Evolutionary conservation across 495 filamentous ascomycete species (phyloP).

Genomic region (Tuber umbilicatum): DNA sequence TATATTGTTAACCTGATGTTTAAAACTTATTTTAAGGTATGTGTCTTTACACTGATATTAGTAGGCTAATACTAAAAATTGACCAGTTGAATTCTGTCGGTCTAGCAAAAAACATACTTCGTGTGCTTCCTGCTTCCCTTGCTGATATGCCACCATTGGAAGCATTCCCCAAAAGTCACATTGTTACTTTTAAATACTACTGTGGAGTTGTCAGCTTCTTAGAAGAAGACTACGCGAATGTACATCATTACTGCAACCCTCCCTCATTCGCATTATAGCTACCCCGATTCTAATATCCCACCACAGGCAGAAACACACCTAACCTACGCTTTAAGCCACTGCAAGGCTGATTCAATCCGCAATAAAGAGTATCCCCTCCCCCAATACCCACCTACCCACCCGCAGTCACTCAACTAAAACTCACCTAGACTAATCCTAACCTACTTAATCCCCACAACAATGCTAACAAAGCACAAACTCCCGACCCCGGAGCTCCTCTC

Average conservation of each 20-base stretch:
- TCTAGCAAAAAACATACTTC: slow-evolving; percentile 85
- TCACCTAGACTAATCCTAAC: slow-evolving; percentile 72
- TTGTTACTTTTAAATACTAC: slow-evolving; percentile 96
- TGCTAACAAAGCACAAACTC: slow-evolving; percentile 77
- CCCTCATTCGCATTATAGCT: slow-evolving; percentile 41
- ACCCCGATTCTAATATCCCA: neutral
- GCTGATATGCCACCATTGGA: slow-evolving; percentile 69
- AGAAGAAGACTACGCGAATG: slow-evolving; percentile 73
- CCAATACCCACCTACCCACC: neutral
- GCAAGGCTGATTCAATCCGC: slow-evolving; percentile 59
- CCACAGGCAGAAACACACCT: slow-evolving; percentile 70
- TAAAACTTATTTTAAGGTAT: slow-evolving; percentile 91
- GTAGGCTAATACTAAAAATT: slow-evolving; percentile 4
- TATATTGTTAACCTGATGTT: slow-evolving; percentile 87
- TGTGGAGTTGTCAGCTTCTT: slow-evolving; percentile 81
- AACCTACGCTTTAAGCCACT: slow-evolving; percentile 67
- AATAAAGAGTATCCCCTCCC: slow-evolving; percentile 62
- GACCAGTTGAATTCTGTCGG: slow-evolving; percentile 67
- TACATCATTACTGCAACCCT: neutral
- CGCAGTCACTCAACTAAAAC: slow-evolving; percentile 37
- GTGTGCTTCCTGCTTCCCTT: slow-evolving; percentile 64
- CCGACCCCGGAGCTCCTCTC: slow-evolving; percentile 64
- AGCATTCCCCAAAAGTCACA: slow-evolving; percentile 75
- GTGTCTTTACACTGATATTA: neutral
- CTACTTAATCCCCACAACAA: slow-evolving; percentile 85